Base-by-base conservation (phyloP, 768 basidiomycete species). In the Suillus cothurnatus region DNA sequence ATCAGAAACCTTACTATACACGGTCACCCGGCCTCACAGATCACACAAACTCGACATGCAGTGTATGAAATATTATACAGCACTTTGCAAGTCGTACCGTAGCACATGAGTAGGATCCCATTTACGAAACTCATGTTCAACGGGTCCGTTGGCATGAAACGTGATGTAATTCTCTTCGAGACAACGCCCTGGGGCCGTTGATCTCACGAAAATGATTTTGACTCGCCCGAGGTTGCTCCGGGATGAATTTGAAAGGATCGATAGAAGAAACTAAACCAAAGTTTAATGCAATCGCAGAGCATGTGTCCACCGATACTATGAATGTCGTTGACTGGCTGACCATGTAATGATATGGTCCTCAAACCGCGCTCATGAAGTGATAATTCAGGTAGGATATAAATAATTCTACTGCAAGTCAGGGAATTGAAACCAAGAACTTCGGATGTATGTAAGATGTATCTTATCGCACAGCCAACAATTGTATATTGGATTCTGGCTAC, bases 1-100 rank as follows among this genome's bases (percentile, higher is more conserved):
- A 59, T 59, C 58, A 59, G 21, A 53, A 55, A 55, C 53, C 32
- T 21, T 21, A 55, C n/a, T 26, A 32, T 53, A 6, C 53, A 12
- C 26, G 5, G 9, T 9, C 28, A 32, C 52, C 28, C 19, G 4
- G 11, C 19, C 28, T 49, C 45, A 23, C 12, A n/a, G 45, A 11
- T n/a, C 45, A 26, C 49, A 50, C 14, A 50, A 50, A 50, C 14
- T n/a, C n/a, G n/a, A n/a, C n/a, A n/a, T n/a, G n/a, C n/a, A n/a
- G n/a, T n/a, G n/a, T n/a, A n/a, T n/a, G n/a, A 23, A 49, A 49
- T 49, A 23, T 14, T 34, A 34, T 1, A 49, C 23, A 49, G 6
- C 47, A 14, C 14, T 52, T 52, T 23, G 23, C 49, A n/a, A 26
- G 23, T 26, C 47, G 14, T 49, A 17, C 17, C 50, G 17, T 52